Base-by-base conservation (phyloP, 2,329 filamentous ascomycete species). In the Helminthosporium solani region DNA sequence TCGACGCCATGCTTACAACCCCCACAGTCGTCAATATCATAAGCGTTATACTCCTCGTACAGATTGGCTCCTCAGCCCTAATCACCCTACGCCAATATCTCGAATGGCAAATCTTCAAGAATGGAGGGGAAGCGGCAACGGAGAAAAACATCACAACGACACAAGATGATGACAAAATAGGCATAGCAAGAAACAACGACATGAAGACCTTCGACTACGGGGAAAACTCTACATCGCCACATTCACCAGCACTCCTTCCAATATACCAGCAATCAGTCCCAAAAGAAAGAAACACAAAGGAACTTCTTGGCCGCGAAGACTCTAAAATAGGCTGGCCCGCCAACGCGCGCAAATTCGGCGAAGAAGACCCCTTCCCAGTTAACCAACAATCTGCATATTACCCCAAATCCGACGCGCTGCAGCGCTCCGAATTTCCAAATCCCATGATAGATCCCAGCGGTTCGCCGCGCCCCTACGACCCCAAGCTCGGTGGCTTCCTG, bases 1-100 rank as follows among this genome's bases (percentile, higher is more conserved):
- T 60, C 2, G 63, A 66, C 43, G 57, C 63, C 7, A 28, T 64
- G 1, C 48, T 66, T 1, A 60, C 50, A 3, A 57, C 61, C 0
- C 43, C 46, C 21, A 11, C 40, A 1, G 44, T 61, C 2, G 56
- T 54, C 1, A 53, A 50, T 2, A 27, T 61, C 1, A 35, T 58
- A 12, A 54, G 44, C 11, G 12, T 57, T 1, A 25, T 64, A 0
- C 33, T 61, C 27, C 57, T 63, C 50, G 7, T 57, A 2, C 60
- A 64, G 23, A 47, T 64, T 31, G 53, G 50, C 21, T 52, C 60
- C 1, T 53, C 50, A 7, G 54, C 47, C 11, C 28, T 64, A n/a
- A 28, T 63, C 1, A 54, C 50, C 3, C 40, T 64, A 14, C 46
- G 63, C 16, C 41, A 46, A 3, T 64, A 57, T 50, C 42, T 66